Evolutionary conservation across 148 eudicot genomes (phyloP).

Genomic region (Polygonum aviculare): DNA sequence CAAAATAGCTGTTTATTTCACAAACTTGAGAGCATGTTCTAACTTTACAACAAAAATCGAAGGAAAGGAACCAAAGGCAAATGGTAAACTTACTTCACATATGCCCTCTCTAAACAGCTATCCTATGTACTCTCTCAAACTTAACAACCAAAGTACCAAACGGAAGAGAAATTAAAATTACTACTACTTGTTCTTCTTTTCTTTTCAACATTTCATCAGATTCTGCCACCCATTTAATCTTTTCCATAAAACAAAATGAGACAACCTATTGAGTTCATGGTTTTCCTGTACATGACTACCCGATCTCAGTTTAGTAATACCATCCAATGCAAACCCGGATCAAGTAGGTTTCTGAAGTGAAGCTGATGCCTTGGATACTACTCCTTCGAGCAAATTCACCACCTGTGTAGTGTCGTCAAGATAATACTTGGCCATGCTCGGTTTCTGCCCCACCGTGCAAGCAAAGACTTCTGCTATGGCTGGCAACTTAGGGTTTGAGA

Average conservation of each 20-base stretch:
- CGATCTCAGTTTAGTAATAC: not conserved
- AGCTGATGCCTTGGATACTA: not conserved
- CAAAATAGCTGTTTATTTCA: slow-evolving; percentile 6
- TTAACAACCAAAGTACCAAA: not conserved
- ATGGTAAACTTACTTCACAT: slow-evolving; percentile 1
- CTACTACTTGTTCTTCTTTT: not conserved
- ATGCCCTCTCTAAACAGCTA: slow-evolving; percentile 2
- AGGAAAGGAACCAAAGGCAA: not conserved
- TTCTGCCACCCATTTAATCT: not conserved
- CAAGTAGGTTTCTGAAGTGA: not conserved
- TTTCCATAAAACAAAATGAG: not conserved
- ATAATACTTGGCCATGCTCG: slow-evolving; percentile 28
- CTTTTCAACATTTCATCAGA: not conserved
- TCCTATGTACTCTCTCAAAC: slow-evolving; percentile 7
- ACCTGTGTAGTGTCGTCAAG: slow-evolving; percentile 23
- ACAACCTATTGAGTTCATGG: slow-evolving; percentile 3
- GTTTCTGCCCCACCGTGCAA: slow-evolving; percentile 28
- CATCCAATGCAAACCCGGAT: not conserved
- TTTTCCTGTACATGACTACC: not conserved
- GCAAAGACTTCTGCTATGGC: slow-evolving; percentile 28
- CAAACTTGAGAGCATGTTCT: slow-evolving; percentile 5
- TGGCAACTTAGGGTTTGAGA: slow-evolving; percentile 30
- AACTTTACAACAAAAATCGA: slow-evolving; percentile 3
- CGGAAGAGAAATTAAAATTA: not conserved
- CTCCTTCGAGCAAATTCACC: slow-evolving; percentile 15